Evolutionary conservation across 1,139 yeast species (phyloP).

Genomic region (Nakaseomyces kungkrabaensis): DNA sequence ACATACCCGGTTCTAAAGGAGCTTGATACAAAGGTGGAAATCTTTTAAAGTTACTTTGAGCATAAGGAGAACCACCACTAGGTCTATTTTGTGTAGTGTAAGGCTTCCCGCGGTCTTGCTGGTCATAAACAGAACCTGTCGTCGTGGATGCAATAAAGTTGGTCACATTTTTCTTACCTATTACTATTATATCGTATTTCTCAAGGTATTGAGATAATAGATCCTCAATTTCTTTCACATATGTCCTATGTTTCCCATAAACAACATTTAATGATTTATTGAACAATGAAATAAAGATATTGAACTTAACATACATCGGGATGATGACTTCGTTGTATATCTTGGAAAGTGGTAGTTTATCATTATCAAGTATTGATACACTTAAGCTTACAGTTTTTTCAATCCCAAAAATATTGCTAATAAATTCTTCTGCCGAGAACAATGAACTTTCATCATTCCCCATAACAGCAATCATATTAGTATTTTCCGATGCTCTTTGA

Average conservation of each 20-base stretch:
- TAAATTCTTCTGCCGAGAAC: neutral
- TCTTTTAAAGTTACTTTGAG: neutral
- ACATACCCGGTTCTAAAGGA: neutral
- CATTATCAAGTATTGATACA: neutral
- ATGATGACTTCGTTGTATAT: neutral
- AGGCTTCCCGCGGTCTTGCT: neutral
- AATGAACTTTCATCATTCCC: conserved; percentile 1
- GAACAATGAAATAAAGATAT: neutral
- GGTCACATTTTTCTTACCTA: neutral
- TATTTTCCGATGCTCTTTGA: neutral
- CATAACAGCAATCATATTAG: neutral
- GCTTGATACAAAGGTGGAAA: neutral
- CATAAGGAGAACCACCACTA: neutral
- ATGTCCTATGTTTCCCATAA: neutral
- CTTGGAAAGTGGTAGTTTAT: neutral
- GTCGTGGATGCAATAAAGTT: neutral
- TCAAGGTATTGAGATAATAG: neutral
- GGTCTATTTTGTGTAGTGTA: neutral
- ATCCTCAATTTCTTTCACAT: neutral
- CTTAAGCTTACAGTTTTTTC: neutral
- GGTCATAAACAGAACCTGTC: neutral
- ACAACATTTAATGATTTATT: neutral
- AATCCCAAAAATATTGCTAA: neutral
- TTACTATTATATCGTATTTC: neutral
- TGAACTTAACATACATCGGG: neutral